Conservation (phyloP, 495 filamentous ascomycete genomes). For the Daldinia caldariorum region DNA sequence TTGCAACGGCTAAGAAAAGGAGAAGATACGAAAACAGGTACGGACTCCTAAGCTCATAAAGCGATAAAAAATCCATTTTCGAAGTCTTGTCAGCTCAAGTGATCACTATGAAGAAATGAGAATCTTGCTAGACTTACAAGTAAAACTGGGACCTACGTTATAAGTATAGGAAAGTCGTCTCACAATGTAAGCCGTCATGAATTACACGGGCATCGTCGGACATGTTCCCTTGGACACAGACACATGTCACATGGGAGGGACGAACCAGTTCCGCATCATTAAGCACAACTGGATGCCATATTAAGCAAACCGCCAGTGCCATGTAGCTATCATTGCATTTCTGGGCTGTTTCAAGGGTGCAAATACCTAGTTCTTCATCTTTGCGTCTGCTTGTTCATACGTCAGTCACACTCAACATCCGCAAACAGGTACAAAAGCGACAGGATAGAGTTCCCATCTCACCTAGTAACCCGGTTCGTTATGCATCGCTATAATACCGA, state of each 20-base stretch:
- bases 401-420: background rate
- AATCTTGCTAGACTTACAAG: background rate
- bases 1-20: background rate
- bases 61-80: constrained; percentile 29
- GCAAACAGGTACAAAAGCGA: background rate
- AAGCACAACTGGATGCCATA: background rate
- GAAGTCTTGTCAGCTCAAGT: background rate
- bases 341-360: too few species aligned
- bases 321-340: background rate
- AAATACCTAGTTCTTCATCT: too few species aligned
- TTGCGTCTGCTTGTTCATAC: background rate
- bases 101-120: background rate
- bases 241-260: constrained; percentile 4
- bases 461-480: background rate
- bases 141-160: background rate
- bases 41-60: constrained; percentile 10
- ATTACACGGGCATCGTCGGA: background rate
- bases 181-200: background rate
- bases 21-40: constrained; percentile 8
- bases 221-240: background rate
- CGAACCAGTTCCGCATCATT: background rate
- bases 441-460: background rate
- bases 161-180: background rate
- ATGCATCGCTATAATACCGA: background rate
- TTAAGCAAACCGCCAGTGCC: background rate